Percentiles rank a stretch among this genome's conserved stretches.
These are phyloP conservation scores for Epichloe aotearoae DNA, from an alignment of 2,329 filamentous ascomycete genomes.

Conservation along the genomic window DNA sequence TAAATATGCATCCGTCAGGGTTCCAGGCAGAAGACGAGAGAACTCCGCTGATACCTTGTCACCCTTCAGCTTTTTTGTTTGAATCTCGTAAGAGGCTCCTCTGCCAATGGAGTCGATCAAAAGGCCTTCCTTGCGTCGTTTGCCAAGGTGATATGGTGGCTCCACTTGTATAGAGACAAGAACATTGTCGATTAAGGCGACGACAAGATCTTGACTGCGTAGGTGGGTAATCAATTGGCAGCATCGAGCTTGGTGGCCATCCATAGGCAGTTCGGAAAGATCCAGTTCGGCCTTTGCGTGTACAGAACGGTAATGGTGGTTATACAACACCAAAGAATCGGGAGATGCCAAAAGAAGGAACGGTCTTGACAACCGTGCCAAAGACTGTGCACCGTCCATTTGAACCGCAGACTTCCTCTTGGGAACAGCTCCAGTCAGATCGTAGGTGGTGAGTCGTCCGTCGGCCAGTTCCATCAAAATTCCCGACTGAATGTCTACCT, in stretches of 20 bases:
- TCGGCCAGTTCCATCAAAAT: conserved; percentile 46
- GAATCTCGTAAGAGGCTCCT: conserved; percentile 32
- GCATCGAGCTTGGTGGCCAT: conserved; percentile 20
- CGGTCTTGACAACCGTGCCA: conserved; percentile 52
- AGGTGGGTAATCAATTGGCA: conserved; percentile 48
- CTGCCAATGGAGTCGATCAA: conserved; percentile 64
- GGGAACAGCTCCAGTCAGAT: conserved; percentile 49
- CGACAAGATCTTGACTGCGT: conserved; percentile 49
- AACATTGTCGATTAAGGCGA: conserved; percentile 49
- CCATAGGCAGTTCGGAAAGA: conserved; percentile 25
- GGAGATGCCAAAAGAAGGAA: conserved; percentile 50
- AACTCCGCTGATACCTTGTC: conserved; percentile 21
- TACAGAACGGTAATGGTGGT: conserved; percentile 53
- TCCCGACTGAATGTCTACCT: conserved; percentile 50
- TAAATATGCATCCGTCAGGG: conserved; percentile 36
- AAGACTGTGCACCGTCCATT: conserved; percentile 42
- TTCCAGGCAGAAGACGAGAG: conserved; percentile 30
- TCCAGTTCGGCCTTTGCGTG: conserved; percentile 36
- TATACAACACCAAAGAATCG: conserved; percentile 47
- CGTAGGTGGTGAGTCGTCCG: conserved; percentile 45
- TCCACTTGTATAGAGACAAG: conserved; percentile 60
- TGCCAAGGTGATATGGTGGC: conserved; percentile 40
- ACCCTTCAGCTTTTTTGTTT: conserved; percentile 19
- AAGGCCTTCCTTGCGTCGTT: conserved; percentile 46
- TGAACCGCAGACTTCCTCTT: conserved; percentile 42